These are phyloP conservation scores for Bacidia rubella DNA, from an alignment of 495 filamentous ascomycete genomes.

Conservation along the genomic window DNA sequence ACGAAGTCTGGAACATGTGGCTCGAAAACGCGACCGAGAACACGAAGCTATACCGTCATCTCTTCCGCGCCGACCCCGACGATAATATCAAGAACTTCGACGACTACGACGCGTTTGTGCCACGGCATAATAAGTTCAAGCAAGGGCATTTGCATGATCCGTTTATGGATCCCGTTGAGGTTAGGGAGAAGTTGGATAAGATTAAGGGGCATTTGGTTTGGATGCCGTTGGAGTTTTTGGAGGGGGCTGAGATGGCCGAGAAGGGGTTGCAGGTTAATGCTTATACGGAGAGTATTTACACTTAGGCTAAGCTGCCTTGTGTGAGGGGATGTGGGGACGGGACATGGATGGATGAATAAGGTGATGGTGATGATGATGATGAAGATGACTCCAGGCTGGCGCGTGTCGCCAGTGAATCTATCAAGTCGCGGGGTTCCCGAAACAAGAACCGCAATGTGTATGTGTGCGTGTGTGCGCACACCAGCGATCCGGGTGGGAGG, in stretches of 20 bases:
- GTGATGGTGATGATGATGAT: too few relatives aligned
- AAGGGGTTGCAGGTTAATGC: slow-evolving; percentile 63
- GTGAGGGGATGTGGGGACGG: too few relatives aligned
- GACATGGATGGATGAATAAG: too few relatives aligned
- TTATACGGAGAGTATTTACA: slow-evolving; percentile 56
- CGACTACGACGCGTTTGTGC: slow-evolving; percentile 70
- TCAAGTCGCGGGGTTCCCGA: too few relatives aligned
- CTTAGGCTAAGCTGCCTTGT: too few relatives aligned
- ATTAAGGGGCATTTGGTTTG: slow-evolving; percentile 88
- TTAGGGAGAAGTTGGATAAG: slow-evolving; percentile 58
- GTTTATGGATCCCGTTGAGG: slow-evolving; percentile 52
- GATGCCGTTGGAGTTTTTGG: slow-evolving; percentile 83
- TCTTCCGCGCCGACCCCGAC: slow-evolving; percentile 92
- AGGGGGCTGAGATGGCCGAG: slow-evolving; percentile 82
- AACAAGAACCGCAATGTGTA: too few relatives aligned
- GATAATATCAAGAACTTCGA: slow-evolving; percentile 77
- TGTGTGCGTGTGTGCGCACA: too few relatives aligned
- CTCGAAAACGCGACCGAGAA: slow-evolving; percentile 61
- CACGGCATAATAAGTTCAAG: slow-evolving; percentile 49
- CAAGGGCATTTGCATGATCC: slow-evolving; percentile 74
- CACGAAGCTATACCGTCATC: slow-evolving; percentile 67
- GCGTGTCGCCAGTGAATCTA: too few relatives aligned
- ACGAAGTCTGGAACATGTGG: slow-evolving; percentile 79
- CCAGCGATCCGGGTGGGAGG: too few relatives aligned
- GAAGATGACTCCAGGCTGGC: too few relatives aligned